Conservation (phyloP, 345 rosid species). For the Citrus unshiu region DNA sequence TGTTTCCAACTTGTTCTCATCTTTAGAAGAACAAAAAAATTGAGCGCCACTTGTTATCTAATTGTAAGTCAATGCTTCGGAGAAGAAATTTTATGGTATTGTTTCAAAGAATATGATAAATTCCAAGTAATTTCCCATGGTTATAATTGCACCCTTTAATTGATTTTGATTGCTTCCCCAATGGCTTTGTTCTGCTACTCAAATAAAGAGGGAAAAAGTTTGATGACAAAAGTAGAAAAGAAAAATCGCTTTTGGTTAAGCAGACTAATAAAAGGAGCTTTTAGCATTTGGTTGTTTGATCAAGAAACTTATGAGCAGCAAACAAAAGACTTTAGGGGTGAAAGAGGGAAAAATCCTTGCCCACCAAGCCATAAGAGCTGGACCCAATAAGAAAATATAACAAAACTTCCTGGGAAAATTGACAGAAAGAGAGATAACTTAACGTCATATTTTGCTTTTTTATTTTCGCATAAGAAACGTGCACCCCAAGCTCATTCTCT, state of each 20-base stretch:
- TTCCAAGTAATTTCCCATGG: not conserved
- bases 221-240: not conserved
- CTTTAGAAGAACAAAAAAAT: not conserved
- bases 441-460: constrained; percentile 39
- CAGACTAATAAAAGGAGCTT: not conserved
- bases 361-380: constrained; percentile 12
- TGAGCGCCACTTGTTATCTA: not conserved
- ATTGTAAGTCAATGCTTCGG: not conserved
- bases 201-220: not conserved
- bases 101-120: not conserved
- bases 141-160: not conserved
- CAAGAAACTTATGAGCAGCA: constrained; percentile 5
- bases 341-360: not conserved
- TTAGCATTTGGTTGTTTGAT: not conserved
- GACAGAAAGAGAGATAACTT: constrained; percentile 23
- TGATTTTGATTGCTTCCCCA: not conserved
- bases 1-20: not conserved
- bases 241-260: constrained; percentile 4
- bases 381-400: not conserved
- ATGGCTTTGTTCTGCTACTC: not conserved
- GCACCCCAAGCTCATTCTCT: constrained; percentile 33
- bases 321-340: not conserved
- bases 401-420: constrained; percentile 9
- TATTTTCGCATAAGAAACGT: constrained; percentile 44
- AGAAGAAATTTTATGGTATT: not conserved